Conservation (phyloP, 192 early-diverging fungal genomes). For the Geranomyces variabilis region DNA sequence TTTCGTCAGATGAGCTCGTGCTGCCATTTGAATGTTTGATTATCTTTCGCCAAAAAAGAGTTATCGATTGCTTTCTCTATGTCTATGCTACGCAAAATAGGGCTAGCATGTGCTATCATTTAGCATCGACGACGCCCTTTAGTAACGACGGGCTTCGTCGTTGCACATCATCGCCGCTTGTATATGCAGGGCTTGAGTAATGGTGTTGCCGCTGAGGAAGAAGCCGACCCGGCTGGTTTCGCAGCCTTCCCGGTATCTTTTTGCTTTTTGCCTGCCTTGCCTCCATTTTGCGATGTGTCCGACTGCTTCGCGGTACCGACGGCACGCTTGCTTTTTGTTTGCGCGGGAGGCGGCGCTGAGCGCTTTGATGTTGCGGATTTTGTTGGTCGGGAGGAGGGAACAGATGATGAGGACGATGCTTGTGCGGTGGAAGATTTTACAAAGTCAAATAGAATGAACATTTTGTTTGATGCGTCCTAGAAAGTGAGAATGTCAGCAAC, state of each 20-base stretch:
- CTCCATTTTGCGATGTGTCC: neutral
- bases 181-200: constrained; percentile 66
- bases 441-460: constrained; percentile 94
- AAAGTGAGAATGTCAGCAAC: neutral
- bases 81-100: too few species aligned
- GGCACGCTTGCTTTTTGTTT: neutral
- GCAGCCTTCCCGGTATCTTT: neutral
- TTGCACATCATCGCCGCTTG: constrained; percentile 54
- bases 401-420: too few species aligned
- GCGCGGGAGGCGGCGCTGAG: too few species aligned
- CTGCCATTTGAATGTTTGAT: too few species aligned
- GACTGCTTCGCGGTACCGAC: neutral
- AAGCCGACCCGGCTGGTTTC: neutral
- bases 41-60: too few species aligned
- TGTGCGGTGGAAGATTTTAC: constrained; percentile 46
- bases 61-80: too few species aligned
- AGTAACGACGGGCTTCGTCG: too few species aligned
- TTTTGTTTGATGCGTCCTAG: constrained; percentile 82
- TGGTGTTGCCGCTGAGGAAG: neutral
- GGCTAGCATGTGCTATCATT: too few species aligned
- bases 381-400: too few species aligned
- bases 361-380: too few species aligned
- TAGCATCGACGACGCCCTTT: too few species aligned
- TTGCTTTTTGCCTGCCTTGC: neutral
- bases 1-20: too few species aligned